Conservation (phyloP, 192 early-diverging fungal genomes). For the Phlyctochytrium arcticum region DNA sequence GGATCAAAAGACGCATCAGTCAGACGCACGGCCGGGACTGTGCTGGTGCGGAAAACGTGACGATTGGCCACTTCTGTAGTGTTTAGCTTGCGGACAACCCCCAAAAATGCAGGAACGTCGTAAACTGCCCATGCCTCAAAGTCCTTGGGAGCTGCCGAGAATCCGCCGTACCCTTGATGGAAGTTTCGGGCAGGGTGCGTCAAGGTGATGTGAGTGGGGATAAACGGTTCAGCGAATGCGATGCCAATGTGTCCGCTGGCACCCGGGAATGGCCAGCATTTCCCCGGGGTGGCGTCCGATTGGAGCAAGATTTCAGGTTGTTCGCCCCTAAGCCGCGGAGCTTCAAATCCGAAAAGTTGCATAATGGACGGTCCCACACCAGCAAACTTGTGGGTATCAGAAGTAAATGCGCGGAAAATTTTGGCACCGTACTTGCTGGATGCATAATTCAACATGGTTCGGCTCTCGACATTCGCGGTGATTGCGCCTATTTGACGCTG, state of each 20-base stretch:
- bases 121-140: constrained; percentile 38
- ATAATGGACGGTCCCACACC: too few relatives aligned
- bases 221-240: constrained; percentile 13
- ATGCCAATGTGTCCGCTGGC: constrained; percentile 27
- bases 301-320: neutral
- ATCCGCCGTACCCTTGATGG: neutral
- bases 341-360: neutral
- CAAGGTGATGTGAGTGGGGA: constrained; percentile 33
- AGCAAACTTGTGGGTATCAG: too few relatives aligned
- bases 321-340: neutral
- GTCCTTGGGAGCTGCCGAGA: constrained; percentile 21
- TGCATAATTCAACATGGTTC: neutral
- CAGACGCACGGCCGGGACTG: constrained; percentile 3
- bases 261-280: constrained; percentile 37
- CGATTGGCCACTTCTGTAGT: neutral
- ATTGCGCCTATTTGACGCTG: neutral
- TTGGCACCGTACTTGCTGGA: neutral
- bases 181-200: constrained; percentile 18
- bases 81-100: constrained; percentile 13
- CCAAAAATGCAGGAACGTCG: constrained; percentile 2
- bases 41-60: neutral
- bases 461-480: neutral
- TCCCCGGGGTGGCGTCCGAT: constrained; percentile 5
- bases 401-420: neutral
- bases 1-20: constrained; percentile 15